phyloP scores from a whole-genome alignment of 495 filamentous ascomycete genomes.

The Pseudoneurospora amorphoporcata region DNA sequence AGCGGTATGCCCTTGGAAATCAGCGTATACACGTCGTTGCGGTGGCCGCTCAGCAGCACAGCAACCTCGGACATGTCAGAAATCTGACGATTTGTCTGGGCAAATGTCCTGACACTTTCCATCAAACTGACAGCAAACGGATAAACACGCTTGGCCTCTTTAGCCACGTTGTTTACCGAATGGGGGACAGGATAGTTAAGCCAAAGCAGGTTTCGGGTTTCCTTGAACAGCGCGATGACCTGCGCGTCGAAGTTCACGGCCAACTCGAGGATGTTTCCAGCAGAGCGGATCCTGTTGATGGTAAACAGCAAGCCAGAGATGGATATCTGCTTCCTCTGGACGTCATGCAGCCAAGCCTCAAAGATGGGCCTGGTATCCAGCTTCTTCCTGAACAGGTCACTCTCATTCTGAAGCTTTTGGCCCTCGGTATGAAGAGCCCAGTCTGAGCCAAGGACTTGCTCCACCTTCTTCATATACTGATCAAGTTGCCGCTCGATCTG shows the following conservation, averaged over 20 bases:
- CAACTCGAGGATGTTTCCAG: conserved; percentile 77
- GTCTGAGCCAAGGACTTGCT: conserved; percentile 84
- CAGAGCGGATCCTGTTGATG: conserved; percentile 74
- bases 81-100: conserved; percentile 78
- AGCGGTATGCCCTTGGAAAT: conserved; percentile 78
- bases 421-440: conserved; percentile 93
- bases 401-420: conserved; percentile 82
- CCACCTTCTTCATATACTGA: conserved; percentile 94
- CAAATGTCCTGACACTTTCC: conserved; percentile 86
- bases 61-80: conserved; percentile 73
- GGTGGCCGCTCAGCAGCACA: conserved; percentile 78
- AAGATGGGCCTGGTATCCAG: conserved; percentile 88
- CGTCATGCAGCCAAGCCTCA: conserved; percentile 88
- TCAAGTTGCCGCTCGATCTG: conserved; percentile 94
- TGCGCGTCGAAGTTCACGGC: conserved; percentile 94
- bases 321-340: conserved; percentile 71
- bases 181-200: conserved; percentile 87
- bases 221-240: conserved; percentile 95
- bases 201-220: conserved; percentile 94
- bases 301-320: conserved; percentile 88
- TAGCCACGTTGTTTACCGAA: conserved; percentile 85
- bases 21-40: conserved; percentile 73
- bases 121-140: conserved; percentile 95
- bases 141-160: conserved; percentile 94
- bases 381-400: conserved; percentile 87